Conservation (phyloP, 768 basidiomycete species). For the Mycena indigotica region DNA sequence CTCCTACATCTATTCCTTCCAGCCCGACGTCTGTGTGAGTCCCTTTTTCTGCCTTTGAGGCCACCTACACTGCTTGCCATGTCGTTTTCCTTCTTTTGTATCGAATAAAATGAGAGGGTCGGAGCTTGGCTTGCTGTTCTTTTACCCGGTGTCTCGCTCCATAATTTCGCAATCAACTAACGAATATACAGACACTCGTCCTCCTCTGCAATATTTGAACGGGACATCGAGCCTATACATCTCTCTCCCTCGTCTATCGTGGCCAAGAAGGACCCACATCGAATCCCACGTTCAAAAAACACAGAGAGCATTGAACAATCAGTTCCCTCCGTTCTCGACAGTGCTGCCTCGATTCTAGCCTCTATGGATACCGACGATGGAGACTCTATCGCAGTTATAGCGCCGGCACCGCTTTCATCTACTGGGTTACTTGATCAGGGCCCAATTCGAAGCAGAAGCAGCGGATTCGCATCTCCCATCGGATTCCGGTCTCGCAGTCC, state of each 20-base stretch:
- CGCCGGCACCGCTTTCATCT: constrained; percentile 41
- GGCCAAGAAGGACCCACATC: constrained; percentile 60
- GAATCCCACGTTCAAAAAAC: constrained; percentile 68
- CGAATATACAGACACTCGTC: constrained; percentile 58
- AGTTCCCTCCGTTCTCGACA: constrained; percentile 86
- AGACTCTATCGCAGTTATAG: constrained; percentile 64
- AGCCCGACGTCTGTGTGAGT: constrained; percentile 79
- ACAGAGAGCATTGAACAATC: constrained; percentile 75
- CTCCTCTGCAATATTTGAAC: constrained; percentile 88
- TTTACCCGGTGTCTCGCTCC: neutral
- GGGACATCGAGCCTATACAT: constrained; percentile 77
- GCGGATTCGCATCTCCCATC: constrained; percentile 69
- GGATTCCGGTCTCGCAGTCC: constrained; percentile 69
- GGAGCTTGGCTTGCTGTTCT: neutral
- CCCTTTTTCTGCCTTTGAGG: neutral
- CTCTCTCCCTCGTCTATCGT: constrained; percentile 39
- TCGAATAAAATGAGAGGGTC: too few species aligned
- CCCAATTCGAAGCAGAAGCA: constrained; percentile 32
- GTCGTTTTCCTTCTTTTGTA: too few species aligned
- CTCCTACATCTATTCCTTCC: constrained; percentile 76
- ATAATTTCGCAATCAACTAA: neutral
- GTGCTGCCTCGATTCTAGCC: constrained; percentile 74
- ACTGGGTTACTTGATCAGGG: constrained; percentile 22
- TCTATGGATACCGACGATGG: constrained; percentile 47
- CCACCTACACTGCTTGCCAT: neutral